Percentiles rank a stretch among this genome's conserved stretches.
Evolutionary conservation across 2,329 filamentous ascomycete species (phyloP).

Genomic region (Myriangium duriaei): DNA sequence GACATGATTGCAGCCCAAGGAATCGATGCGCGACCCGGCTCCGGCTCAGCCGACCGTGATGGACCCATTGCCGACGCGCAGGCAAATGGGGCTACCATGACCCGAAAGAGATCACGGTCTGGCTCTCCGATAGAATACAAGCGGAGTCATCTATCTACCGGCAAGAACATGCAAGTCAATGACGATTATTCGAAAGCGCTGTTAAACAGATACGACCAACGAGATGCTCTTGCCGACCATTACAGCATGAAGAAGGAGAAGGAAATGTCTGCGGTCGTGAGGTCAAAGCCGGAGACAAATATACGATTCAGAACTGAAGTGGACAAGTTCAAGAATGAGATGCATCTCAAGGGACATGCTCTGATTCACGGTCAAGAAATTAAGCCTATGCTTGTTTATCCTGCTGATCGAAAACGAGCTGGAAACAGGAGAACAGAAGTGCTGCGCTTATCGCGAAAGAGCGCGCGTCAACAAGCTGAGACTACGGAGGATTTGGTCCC

Average conservation of each 20-base stretch:
- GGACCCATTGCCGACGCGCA: conserved; percentile 21
- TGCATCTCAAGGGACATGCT: conserved; percentile 40
- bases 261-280: conserved; percentile 35
- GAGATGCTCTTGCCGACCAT: conserved; percentile 47
- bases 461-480: conserved; percentile 75
- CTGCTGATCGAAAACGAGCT: conserved; percentile 59
- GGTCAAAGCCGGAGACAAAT: conserved; percentile 49
- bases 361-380: conserved; percentile 33
- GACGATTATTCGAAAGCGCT: conserved; percentile 22
- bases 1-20: conserved; percentile 45
- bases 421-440: conserved; percentile 64
- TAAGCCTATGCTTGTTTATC: conserved; percentile 64
- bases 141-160: conserved; percentile 10
- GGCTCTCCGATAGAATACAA: conserved; percentile 37
- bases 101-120: conserved; percentile 48
- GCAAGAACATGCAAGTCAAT: conserved; percentile 15
- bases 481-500: conserved; percentile 86
- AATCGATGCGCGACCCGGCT: conserved; percentile 21
- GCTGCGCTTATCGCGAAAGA: conserved; percentile 63
- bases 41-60: conserved; percentile 3
- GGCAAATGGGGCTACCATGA: conserved; percentile 36
- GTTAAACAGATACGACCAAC: conserved; percentile 52
- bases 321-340: conserved; percentile 51
- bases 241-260: conserved; percentile 38
- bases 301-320: conserved; percentile 39